These are phyloP conservation scores for Fragaria nilgerrensis DNA, from an alignment of 306 rosid genomes.

Conservation along the genomic window DNA sequence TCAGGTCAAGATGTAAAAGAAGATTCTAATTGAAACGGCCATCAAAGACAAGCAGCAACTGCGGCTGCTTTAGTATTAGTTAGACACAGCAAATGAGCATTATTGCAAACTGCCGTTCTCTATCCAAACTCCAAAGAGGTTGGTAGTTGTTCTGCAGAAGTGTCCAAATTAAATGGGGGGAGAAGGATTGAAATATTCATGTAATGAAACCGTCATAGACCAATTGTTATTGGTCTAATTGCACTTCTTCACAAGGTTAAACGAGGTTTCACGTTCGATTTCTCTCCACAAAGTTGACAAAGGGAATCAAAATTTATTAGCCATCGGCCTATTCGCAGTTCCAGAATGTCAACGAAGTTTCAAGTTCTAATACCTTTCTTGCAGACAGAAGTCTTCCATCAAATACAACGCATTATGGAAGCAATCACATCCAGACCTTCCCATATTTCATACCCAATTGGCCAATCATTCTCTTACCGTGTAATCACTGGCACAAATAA, in stretches of 20 bases:
- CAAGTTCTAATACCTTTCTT: neutral
- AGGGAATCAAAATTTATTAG: neutral
- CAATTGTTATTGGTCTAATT: neutral
- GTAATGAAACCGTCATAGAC: neutral
- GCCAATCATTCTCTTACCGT: neutral
- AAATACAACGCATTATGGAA: neutral
- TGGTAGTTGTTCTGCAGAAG: too few relatives aligned
- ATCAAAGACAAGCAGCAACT: neutral
- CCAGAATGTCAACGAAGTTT: neutral
- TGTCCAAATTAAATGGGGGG: too few relatives aligned
- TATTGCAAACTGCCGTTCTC: neutral
- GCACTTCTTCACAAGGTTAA: neutral
- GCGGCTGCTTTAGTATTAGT: neutral
- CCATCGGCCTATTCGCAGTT: neutral
- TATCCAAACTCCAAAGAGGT: too few relatives aligned
- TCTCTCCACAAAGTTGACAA: neutral
- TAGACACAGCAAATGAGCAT: neutral
- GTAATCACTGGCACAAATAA: neutral
- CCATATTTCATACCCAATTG: conserved; percentile 2
- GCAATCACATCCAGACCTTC: neutral
- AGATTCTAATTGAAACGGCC: conserved; percentile 6
- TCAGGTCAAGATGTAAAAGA: neutral
- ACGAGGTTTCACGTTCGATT: neutral
- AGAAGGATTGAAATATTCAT: neutral
- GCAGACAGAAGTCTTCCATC: neutral